phyloP scores from a whole-genome alignment of 768 basidiomycete genomes.

The Boletellus sp. region DNA sequence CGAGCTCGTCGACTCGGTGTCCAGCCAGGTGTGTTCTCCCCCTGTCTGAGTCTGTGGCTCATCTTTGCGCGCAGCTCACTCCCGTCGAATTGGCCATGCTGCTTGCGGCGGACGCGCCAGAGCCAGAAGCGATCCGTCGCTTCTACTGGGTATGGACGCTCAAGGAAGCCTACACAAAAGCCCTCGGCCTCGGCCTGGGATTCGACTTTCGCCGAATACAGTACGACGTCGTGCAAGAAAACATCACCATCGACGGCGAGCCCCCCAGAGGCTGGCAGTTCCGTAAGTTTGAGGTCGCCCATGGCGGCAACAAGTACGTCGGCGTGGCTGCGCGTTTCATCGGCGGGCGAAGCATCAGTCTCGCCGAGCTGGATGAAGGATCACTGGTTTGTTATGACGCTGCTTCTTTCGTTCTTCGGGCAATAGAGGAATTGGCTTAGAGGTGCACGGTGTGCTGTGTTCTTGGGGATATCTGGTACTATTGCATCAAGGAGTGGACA shows the following conservation, averaged over 20 bases:
- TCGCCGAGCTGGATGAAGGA: constrained; percentile 33
- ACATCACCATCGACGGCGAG: constrained; percentile 57
- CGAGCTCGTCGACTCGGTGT: constrained; percentile 60
- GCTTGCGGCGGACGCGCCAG: constrained; percentile 37
- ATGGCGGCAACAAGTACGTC: constrained; percentile 53
- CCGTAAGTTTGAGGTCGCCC: constrained; percentile 51
- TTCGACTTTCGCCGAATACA: constrained; percentile 79
- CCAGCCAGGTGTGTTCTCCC: constrained; percentile 52
- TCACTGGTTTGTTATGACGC: constrained; percentile 49
- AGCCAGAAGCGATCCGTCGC: constrained; percentile 49
- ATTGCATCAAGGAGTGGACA: not conserved
- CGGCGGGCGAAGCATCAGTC: constrained; percentile 38
- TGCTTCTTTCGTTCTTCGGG: constrained; percentile 43
- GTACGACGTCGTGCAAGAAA: constrained; percentile 52
- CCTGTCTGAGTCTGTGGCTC: constrained; percentile 1
- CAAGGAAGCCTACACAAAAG: constrained; percentile 91
- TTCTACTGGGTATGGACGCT: constrained; percentile 88
- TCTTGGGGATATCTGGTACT: not conserved
- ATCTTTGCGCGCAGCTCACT: constrained; percentile 36
- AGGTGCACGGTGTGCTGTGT: not conserved
- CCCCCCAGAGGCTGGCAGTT: constrained; percentile 65
- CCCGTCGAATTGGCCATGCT: constrained; percentile 32
- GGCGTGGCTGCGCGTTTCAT: constrained; percentile 63
- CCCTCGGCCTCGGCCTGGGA: constrained; percentile 76
- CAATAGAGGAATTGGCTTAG: constrained; percentile 40